phyloP scores from a whole-genome alignment of 495 filamentous ascomycete species.

The Xylaria intraflava region DNA sequence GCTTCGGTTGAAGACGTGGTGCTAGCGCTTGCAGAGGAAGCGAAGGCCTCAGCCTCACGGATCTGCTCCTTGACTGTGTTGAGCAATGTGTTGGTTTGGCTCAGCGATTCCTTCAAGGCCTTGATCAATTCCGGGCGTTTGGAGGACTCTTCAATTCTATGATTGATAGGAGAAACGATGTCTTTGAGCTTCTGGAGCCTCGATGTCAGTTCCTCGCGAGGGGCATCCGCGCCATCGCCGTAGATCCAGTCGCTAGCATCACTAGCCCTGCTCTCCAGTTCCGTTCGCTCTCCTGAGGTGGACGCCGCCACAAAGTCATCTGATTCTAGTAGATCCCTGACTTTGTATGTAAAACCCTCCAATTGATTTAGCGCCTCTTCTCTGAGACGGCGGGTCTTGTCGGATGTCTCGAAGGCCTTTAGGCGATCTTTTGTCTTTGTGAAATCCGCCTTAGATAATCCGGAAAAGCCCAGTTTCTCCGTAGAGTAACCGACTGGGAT shows the following conservation, averaged over 20 bases:
- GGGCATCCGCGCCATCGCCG: slow-evolving; percentile 70
- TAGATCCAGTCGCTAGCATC: slow-evolving; percentile 86
- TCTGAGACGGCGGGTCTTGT: slow-evolving; percentile 64
- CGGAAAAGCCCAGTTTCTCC: slow-evolving; percentile 55
- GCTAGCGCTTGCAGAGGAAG: slow-evolving; percentile 38
- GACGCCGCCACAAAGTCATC: slow-evolving; percentile 65
- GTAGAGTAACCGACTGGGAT: slow-evolving; percentile 62
- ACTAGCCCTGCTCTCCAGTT: slow-evolving; percentile 56
- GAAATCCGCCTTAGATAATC: slow-evolving; percentile 50
- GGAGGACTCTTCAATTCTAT: slow-evolving; percentile 59
- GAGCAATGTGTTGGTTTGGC: slow-evolving; percentile 46
- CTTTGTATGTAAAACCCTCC: slow-evolving; percentile 87
- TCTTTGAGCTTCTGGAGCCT: slow-evolving; percentile 65
- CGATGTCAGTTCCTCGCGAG: slow-evolving; percentile 60
- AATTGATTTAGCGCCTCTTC: slow-evolving; percentile 90
- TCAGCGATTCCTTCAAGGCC: slow-evolving; percentile 54
- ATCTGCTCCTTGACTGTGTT: slow-evolving; percentile 45
- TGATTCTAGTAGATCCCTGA: slow-evolving; percentile 71
- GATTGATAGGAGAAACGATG: slow-evolving; percentile 61
- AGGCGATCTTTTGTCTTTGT: slow-evolving; percentile 64
- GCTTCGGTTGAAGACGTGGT: slow-evolving; percentile 34
- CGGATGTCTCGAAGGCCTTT: slow-evolving; percentile 74
- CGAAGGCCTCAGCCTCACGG: slow-evolving; percentile 41
- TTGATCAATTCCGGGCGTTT: slow-evolving; percentile 61
- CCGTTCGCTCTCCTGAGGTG: slow-evolving; percentile 53